Evolutionary conservation across 2,329 filamentous ascomycete species (phyloP).

Genomic region (Monosporascus sp.): DNA sequence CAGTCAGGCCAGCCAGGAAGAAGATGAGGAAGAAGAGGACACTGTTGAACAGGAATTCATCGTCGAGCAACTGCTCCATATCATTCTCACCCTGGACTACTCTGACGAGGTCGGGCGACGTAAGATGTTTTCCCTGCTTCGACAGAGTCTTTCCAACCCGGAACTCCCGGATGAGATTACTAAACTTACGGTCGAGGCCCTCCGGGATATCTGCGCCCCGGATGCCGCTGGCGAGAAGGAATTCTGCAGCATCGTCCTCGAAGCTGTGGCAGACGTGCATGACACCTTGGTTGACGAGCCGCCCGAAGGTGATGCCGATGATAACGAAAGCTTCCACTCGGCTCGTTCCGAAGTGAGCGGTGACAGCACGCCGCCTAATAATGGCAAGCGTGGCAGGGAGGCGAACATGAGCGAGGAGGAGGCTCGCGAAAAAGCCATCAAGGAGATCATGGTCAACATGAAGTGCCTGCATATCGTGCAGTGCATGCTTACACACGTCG

Average conservation of each 20-base stretch:
- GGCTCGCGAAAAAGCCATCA: constrained; percentile 68
- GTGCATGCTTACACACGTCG: constrained; percentile 93
- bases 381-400: constrained; percentile 35
- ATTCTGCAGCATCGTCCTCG: constrained; percentile 79
- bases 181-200: constrained; percentile 75
- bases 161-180: constrained; percentile 91
- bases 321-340: constrained; percentile 86
- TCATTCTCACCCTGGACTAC: constrained; percentile 88
- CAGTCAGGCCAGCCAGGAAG: constrained; percentile 49
- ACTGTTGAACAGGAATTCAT: constrained; percentile 91
- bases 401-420: constrained; percentile 56
- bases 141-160: constrained; percentile 78
- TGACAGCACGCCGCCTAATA: constrained; percentile 50
- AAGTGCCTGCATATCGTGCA: constrained; percentile 97
- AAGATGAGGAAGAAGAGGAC: constrained; percentile 69
- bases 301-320: constrained; percentile 36
- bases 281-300: constrained; percentile 78
- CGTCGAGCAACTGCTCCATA: constrained; percentile 89
- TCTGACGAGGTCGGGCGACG: constrained; percentile 93
- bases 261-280: constrained; percentile 93
- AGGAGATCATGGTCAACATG: constrained; percentile 94
- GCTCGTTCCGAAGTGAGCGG: constrained; percentile 79
- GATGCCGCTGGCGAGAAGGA: constrained; percentile 71
- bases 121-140: constrained; percentile 90
- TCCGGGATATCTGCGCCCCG: constrained; percentile 76